Conservation (phyloP, 2,329 filamentous ascomycete genomes). For the Trichoderma endophyticum region DNA sequence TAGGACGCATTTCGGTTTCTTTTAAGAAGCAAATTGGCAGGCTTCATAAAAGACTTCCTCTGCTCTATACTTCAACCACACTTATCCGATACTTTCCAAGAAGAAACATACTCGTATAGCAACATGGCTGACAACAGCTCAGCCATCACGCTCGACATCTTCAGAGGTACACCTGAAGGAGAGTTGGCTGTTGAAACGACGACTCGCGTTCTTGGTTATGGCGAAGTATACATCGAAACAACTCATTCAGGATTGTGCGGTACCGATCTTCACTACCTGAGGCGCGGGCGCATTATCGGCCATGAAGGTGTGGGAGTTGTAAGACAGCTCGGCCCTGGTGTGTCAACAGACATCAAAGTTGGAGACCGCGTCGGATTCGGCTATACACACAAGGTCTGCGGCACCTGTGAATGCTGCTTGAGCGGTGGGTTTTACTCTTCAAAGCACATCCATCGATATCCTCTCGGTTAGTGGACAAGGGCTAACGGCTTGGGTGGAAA, state of each 20-base stretch:
- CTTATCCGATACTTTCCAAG: neutral
- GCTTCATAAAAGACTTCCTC: neutral
- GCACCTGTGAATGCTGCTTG: neutral
- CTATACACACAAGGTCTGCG: constrained; percentile 3
- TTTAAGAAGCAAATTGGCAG: neutral
- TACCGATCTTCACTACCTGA: neutral
- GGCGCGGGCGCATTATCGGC: neutral
- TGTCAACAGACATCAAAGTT: neutral
- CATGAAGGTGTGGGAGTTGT: neutral
- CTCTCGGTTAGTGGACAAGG: neutral
- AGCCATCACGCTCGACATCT: neutral
- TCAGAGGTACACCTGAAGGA: neutral
- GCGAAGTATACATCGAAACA: neutral
- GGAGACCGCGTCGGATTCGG: neutral
- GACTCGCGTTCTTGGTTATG: neutral
- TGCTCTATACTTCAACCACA: neutral
- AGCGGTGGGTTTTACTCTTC: neutral
- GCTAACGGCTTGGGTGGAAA: neutral
- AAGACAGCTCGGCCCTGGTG: neutral
- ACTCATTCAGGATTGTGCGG: neutral
- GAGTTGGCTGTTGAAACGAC: neutral
- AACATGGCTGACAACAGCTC: neutral
- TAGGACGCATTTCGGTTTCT: neutral
- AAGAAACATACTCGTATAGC: neutral
- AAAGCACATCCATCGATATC: neutral